Base-by-base conservation (phyloP, 177 flowering plant species). In the Vitis hybrid region DNA sequence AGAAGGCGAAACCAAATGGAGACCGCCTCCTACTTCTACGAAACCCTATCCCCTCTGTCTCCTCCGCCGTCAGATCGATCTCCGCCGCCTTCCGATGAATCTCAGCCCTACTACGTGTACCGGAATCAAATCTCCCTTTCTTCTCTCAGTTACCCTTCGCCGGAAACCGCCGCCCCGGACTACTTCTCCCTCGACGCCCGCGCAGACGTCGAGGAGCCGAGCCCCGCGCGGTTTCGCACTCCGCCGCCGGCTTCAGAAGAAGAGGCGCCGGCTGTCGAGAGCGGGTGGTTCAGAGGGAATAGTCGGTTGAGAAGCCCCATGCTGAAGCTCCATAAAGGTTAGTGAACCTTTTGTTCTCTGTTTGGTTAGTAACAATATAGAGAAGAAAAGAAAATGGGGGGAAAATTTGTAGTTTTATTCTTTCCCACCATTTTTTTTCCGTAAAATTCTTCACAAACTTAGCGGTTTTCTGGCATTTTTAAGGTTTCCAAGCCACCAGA, bases 311-410 rank as follows among this genome's bases (percentile, higher is more conserved):
- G 80, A 69, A 93, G 97, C 68, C 97, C 96, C 5, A 95, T 95
- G 98, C 85, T 95, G 71, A 93, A 89, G 85, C 87, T 95, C 50
- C 99, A 95, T 70, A 89, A 93, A 87, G 99, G 99, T 89, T 5
- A 51, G 27, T 60, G 4, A 63, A 56, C 12, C 21, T 56, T 52
- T 55, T 40, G 35, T 11, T 51, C 11, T 10, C 10, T 40, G 58
- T 2, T 54, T 65, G 46, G 7, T 50, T 46, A 18, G 56, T 16
- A 1, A 40, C 7, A 40, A 1, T 27, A 0, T 27, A 27, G 30
- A 27, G 30, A 27, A 27, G 30, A 27, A 27, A 27, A 27, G 30
- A 27, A 27, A 27, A 27, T 27, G 30, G 30, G 30, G 30, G 30
- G 3, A 27, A 3, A 27, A 27, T 27, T 27, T 27, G 30, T 27